Percentiles rank a stretch among this genome's conserved stretches.
phyloP scores from a whole-genome alignment of 768 basidiomycete genomes.

The Pulveroboletus sp. region DNA sequence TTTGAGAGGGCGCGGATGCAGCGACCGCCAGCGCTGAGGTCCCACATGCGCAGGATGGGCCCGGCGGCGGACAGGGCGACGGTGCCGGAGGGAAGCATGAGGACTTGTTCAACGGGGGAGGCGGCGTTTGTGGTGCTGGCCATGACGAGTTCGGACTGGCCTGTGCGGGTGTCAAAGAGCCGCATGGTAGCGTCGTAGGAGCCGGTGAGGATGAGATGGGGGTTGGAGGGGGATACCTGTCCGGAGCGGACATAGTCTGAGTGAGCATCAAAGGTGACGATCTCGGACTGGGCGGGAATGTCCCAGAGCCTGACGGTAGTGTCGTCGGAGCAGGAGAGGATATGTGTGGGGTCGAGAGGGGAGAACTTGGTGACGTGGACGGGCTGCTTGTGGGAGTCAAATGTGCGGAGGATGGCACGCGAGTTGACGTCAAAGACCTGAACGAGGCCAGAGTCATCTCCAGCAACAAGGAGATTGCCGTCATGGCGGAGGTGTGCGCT shows the following conservation, averaged over 20 bases:
- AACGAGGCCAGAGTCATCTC: conserved; percentile 89
- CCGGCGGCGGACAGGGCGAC: conserved; percentile 84
- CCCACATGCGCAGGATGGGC: conserved; percentile 92
- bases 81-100: conserved; percentile 89
- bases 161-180: conserved; percentile 82
- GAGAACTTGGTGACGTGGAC: conserved; percentile 96
- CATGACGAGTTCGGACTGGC: conserved; percentile 82
- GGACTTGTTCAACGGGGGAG: conserved; percentile 83
- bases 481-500: conserved; percentile 86
- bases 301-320: conserved; percentile 94
- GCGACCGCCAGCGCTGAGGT: conserved; percentile 84
- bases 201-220: conserved; percentile 83
- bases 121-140: conserved; percentile 33
- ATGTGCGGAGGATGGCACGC: conserved; percentile 86
- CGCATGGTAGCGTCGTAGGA: conserved; percentile 92
- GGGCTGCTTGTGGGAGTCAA: conserved; percentile 93
- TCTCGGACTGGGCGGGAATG: conserved; percentile 79
- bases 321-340: conserved; percentile 95
- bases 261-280: conserved; percentile 79
- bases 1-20: conserved; percentile 91
- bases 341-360: conserved; percentile 67
- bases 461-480: conserved; percentile 92
- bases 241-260: conserved; percentile 96
- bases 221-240: conserved; percentile 77
- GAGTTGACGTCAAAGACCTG: conserved; percentile 91